These are phyloP conservation scores for Neolentinus lepideus DNA, from an alignment of 1,284 basidiomycete species.

Conservation along the genomic window DNA sequence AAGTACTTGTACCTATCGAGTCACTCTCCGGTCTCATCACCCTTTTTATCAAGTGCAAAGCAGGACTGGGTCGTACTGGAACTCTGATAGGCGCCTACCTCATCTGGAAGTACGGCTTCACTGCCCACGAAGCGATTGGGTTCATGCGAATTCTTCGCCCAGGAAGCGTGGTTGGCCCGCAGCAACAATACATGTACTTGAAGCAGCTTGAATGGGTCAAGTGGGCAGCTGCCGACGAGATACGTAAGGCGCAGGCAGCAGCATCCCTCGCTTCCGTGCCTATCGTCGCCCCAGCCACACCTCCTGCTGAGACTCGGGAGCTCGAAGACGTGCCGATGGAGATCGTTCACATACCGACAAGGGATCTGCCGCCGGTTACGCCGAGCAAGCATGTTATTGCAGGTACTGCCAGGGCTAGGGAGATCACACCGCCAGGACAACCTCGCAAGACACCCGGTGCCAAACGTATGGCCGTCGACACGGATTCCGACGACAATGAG, in stretches of 20 bases:
- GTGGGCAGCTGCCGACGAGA: constrained; percentile 83
- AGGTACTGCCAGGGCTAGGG: constrained; percentile 58
- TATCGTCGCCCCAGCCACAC: constrained; percentile 71
- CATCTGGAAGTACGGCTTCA: constrained; percentile 99
- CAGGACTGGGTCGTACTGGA: constrained; percentile 88
- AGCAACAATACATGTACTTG: constrained; percentile 94
- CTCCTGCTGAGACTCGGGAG: constrained; percentile 65
- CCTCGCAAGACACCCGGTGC: constrained; percentile 78
- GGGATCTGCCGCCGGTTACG: constrained; percentile 61
- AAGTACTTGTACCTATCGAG: constrained; percentile 24
- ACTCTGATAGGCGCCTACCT: constrained; percentile 97
- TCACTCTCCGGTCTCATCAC: constrained; percentile 15
- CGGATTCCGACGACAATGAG: constrained; percentile 48
- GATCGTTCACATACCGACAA: constrained; percentile 14
- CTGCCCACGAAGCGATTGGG: constrained; percentile 94
- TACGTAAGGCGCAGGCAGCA: constrained; percentile 43
- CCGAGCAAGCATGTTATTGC: constrained; percentile 67
- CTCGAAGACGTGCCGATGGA: constrained; percentile 33
- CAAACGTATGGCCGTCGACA: constrained; percentile 59
- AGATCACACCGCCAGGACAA: constrained; percentile 71
- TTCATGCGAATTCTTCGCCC: constrained; percentile 98
- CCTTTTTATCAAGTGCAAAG: constrained; percentile 68
- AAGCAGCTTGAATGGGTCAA: constrained; percentile 93
- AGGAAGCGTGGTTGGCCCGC: constrained; percentile 91
- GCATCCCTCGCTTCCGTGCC: constrained; percentile 34